phyloP scores from a whole-genome alignment of 805 yeast species.

The Lipomyces chichibuensis region DNA sequence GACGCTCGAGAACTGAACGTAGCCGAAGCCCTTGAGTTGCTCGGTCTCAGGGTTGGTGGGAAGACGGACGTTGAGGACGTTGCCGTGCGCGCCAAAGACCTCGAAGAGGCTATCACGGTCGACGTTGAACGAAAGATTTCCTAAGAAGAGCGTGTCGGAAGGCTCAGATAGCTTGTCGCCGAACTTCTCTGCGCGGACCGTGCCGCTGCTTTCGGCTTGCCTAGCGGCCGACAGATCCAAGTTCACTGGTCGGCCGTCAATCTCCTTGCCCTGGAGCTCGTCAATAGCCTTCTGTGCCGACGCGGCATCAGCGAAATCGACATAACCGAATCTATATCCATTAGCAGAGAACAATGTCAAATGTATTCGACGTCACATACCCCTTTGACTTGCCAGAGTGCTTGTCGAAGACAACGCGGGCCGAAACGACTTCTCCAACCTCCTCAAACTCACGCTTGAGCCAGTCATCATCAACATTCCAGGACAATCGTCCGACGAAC shows the following conservation, averaged over 20 bases:
- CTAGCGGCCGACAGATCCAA: conserved; percentile 87
- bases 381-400: conserved; percentile 93
- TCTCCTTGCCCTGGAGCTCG: conserved; percentile 88
- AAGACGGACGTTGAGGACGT: conserved; percentile 83
- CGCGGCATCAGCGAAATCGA: conserved; percentile 79
- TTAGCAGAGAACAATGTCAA: neutral
- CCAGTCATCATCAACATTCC: conserved; percentile 97
- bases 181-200: conserved; percentile 81
- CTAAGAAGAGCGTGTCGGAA: conserved; percentile 93
- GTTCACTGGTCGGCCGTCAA: conserved; percentile 96
- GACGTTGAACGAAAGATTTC: conserved; percentile 91
- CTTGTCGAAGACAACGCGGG: conserved; percentile 94
- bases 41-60: conserved; percentile 99
- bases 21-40: conserved; percentile 99
- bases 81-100: conserved; percentile 76
- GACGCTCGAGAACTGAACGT: conserved; percentile 83
- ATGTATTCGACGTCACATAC: conserved; percentile 48
- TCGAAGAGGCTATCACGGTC: conserved; percentile 77
- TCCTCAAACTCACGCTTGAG: conserved; percentile 82
- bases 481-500: conserved; percentile 95
- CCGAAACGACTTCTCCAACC: conserved; percentile 77
- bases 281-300: conserved; percentile 84
- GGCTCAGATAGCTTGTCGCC: conserved; percentile 93
- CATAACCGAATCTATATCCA: conserved; percentile 55
- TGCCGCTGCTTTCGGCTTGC: conserved; percentile 59